Conservation (phyloP, 148 eudicot species). For the Chenopodium berlandieri region DNA sequence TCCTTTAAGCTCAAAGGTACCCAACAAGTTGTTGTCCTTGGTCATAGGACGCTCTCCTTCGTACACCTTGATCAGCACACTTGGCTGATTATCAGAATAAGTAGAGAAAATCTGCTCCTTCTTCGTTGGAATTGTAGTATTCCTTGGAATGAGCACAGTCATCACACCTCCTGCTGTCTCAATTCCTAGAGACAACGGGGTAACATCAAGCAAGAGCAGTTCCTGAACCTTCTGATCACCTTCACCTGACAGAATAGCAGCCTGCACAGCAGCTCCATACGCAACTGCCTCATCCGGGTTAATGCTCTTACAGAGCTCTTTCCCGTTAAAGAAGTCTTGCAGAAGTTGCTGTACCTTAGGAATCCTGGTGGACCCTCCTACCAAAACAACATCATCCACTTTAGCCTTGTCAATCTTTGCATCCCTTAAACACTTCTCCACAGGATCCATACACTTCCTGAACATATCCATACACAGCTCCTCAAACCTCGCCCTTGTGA, state of each 20-base stretch:
- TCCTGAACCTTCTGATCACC: constrained; percentile 32
- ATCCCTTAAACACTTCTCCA: constrained; percentile 24
- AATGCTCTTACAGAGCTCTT: constrained; percentile 28
- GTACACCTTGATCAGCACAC: constrained; percentile 24
- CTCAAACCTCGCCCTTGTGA: constrained; percentile 26
- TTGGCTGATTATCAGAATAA: constrained; percentile 23
- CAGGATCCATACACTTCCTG: constrained; percentile 32
- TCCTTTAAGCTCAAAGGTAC: constrained; percentile 27
- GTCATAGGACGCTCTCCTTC: constrained; percentile 30
- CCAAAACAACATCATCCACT: constrained; percentile 17
- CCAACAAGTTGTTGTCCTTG: constrained; percentile 26
- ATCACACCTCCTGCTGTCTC: constrained; percentile 30
- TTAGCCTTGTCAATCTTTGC: constrained; percentile 20
- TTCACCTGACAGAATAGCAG: constrained; percentile 23
- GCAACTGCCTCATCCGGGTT: constrained; percentile 31
- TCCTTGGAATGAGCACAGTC: constrained; percentile 22
- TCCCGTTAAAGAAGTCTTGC: constrained; percentile 28
- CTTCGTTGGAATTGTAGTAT: constrained; percentile 22
- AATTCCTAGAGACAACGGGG: constrained; percentile 20
- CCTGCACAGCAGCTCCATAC: constrained; percentile 28
- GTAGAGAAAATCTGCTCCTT: constrained; percentile 31
- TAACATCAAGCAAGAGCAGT: constrained; percentile 20
- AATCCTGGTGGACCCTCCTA: constrained; percentile 24
- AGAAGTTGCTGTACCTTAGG: constrained; percentile 25
- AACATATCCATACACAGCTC: constrained; percentile 27